Evolutionary conservation across 2,329 filamentous ascomycete species (phyloP).

Genomic region (Xylariaceae sp.): DNA sequence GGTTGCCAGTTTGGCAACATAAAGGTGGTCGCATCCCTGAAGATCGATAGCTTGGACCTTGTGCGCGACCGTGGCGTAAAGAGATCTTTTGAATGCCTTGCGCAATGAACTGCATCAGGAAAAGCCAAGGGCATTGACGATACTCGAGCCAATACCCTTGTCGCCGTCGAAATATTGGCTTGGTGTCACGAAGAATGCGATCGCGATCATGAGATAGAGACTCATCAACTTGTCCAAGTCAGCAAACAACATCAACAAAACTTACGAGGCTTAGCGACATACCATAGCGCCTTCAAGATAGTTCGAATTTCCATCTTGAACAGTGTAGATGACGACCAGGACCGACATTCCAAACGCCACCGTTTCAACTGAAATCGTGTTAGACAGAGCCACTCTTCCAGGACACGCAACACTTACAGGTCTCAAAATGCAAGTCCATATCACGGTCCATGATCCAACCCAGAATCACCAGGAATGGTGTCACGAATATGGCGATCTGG

Average conservation of each 20-base stretch:
- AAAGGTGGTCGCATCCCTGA: too few relatives aligned
- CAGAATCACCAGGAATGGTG: slow-evolving; percentile 74
- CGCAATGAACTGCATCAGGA: too few relatives aligned
- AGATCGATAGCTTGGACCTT: too few relatives aligned
- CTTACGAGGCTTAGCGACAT: slow-evolving; percentile 15
- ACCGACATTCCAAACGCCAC: slow-evolving; percentile 75
- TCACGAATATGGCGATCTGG: slow-evolving; percentile 79
- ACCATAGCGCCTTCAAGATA: slow-evolving; percentile 80
- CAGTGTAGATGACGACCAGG: slow-evolving; percentile 71
- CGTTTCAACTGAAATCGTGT: slow-evolving; percentile 57
- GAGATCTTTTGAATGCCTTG: too few relatives aligned
- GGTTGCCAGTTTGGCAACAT: too few relatives aligned
- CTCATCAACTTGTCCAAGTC: slow-evolving; percentile 38
- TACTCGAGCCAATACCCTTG: slow-evolving; percentile 1
- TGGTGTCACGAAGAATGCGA: slow-evolving; percentile 59
- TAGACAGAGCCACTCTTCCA: slow-evolving; percentile 8
- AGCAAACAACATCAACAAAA: slow-evolving; percentile 8
- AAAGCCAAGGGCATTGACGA: background rate
- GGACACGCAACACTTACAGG: slow-evolving; percentile 39
- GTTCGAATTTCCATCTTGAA: slow-evolving; percentile 80
- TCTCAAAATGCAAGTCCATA: slow-evolving; percentile 80
- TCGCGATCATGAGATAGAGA: slow-evolving; percentile 58
- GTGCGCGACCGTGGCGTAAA: too few relatives aligned
- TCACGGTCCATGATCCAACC: slow-evolving; percentile 71
- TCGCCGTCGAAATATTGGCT: slow-evolving; percentile 45